Percentiles rank a stretch among this genome's conserved stretches.
phyloP scores from a whole-genome alignment of 805 yeast species.

The Cyberlindnera meyerae region DNA sequence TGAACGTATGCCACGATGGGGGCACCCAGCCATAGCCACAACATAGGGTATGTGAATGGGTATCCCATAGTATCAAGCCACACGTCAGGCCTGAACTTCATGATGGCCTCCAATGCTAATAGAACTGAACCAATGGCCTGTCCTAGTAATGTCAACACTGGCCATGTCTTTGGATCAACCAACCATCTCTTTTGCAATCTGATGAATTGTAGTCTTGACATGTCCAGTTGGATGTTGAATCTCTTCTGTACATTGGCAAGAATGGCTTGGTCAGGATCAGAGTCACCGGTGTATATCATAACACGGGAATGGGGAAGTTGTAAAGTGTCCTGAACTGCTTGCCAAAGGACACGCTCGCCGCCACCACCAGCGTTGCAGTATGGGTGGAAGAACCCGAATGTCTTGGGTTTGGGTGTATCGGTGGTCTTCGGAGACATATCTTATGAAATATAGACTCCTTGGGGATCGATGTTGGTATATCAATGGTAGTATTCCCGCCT shows the following conservation, averaged over 20 bases:
- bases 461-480: too few relatives aligned
- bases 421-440: background rate
- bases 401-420: slow-evolving; percentile 8
- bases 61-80: slow-evolving; percentile 94
- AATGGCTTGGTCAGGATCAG: slow-evolving; percentile 44
- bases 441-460: too few relatives aligned
- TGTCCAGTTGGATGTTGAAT: slow-evolving; percentile 52
- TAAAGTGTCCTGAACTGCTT: slow-evolving; percentile 74
- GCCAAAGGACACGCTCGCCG: slow-evolving; percentile 96
- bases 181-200: slow-evolving; percentile 50
- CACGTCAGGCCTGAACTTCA: slow-evolving; percentile 69
- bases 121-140: slow-evolving; percentile 80
- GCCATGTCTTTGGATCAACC: slow-evolving; percentile 74
- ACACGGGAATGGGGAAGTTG: slow-evolving; percentile 46
- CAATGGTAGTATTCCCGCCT: too few relatives aligned
- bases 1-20: slow-evolving; percentile 91
- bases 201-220: slow-evolving; percentile 53
- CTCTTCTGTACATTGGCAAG: slow-evolving; percentile 47
- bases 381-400: slow-evolving; percentile 92
- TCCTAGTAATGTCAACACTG: slow-evolving; percentile 73
- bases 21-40: slow-evolving; percentile 48
- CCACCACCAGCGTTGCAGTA: slow-evolving; percentile 97
- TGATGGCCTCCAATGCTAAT: slow-evolving; percentile 66
- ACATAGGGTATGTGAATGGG: slow-evolving; percentile 78
- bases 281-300: slow-evolving; percentile 70